Evolutionary conservation across 2,329 filamentous ascomycete species (phyloP), one percentile per base, ranked within the genome.

Genomic region (Colletotrichum truncatum): DNA sequence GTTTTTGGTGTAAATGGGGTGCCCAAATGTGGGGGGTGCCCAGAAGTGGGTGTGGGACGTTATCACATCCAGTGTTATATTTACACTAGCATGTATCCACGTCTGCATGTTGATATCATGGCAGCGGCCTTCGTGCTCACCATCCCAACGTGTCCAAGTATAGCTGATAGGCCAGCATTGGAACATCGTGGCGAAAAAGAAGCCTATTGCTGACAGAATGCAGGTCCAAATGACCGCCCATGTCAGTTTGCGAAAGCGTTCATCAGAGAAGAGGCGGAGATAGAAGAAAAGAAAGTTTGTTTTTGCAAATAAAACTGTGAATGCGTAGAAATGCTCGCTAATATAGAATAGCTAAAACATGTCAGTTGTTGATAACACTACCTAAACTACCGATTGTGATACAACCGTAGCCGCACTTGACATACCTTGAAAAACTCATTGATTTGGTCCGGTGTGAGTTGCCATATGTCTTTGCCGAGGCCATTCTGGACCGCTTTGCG

Each of bases 121-220:
- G 68, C 85, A 87, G 5, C 65, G 70, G 1, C 84, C 85, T 2
- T 72, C 30, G 36, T 80, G 76, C 65, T 80, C 70, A 2, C 80
- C 82, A 38, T 84, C 80, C 85, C 85, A 87, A 7, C 72, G 72
- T 0, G 73, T 78, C 86, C 86, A 88, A 69, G 81, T 82, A 64
- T 77, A 81, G 9, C 70, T 71, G 26, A 87, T 74, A 1, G 84
- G 85, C 26, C 67, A 71, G 72, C 84, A 86, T 63, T 84, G 79
- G 49, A 85, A 81, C 16, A 83, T 70, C 10, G 73, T 77, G 4
- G 77, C 71, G 4, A 83, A 45, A 23, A 79, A 65, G 61, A 81
- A 85, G 4, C 71, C 66, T 23, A 80, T 3, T 7, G 80, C 78
- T 57, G 74, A 80, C 0, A 74, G 4, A 2, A 73, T 39, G 59